These are phyloP conservation scores for Trichosphaerium sp. DNA, from an alignment of 78 protist species.

Conservation along the genomic window DNA sequence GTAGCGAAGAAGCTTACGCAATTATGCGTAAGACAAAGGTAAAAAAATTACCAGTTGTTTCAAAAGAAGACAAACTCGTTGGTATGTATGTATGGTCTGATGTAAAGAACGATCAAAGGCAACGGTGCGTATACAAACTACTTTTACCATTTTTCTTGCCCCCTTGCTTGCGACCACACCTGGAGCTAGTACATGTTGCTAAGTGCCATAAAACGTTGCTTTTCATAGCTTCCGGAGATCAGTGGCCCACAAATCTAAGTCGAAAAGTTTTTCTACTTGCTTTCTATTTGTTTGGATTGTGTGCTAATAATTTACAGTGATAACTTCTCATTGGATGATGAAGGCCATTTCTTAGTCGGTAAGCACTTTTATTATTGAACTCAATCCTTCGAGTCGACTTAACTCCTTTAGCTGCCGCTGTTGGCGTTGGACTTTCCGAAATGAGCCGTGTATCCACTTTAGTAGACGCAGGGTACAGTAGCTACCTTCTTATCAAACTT, in stretches of 20 bases:
- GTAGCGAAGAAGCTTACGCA: conserved; percentile 71
- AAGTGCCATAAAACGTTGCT: no score
- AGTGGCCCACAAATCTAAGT: no score
- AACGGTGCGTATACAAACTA: conserved; percentile 68
- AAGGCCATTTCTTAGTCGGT: conserved; percentile 56
- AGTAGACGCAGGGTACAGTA: conserved; percentile 46
- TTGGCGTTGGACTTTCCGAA: conserved; percentile 56
- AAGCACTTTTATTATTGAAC: no score
- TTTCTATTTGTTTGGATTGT: no score
- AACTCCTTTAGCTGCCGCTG: no score
- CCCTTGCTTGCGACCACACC: conserved; percentile 40
- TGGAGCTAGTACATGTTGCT: conserved; percentile 19
- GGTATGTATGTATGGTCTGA: conserved; percentile 60
- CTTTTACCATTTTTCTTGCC: conserved; percentile 63
- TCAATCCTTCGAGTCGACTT: no score
- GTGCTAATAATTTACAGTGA: no score
- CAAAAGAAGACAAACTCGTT: conserved; percentile 51
- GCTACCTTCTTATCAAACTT: background rate
- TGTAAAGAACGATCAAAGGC: conserved; percentile 19
- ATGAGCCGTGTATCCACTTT: conserved; percentile 41
- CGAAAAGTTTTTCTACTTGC: no score
- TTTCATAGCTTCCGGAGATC: no score
- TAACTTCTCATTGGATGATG: conserved; percentile 41
- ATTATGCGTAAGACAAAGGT: conserved; percentile 38
- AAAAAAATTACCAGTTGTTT: conserved; percentile 79